Evolutionary conservation across 108 stramenopile genomes (phyloP).

Genomic region (Hondaea fermentalgiana): DNA sequence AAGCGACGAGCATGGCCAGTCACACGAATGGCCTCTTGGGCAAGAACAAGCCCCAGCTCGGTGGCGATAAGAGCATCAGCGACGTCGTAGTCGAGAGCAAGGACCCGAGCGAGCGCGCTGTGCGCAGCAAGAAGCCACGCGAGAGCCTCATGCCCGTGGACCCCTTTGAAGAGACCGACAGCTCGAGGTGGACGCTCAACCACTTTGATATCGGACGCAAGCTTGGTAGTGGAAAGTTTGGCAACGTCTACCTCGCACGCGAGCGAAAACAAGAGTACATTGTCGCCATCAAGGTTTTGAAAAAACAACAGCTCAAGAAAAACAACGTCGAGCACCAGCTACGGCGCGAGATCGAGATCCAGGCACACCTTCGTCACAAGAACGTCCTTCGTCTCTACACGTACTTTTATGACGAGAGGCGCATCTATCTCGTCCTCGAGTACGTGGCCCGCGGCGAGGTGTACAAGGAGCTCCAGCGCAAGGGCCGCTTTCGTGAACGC

Average conservation of each 20-base stretch:
- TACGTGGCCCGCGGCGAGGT: constrained; percentile 90
- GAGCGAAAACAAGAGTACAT: constrained; percentile 84
- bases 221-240: constrained; percentile 93
- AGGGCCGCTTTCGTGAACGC: constrained; percentile 67
- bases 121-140: background rate
- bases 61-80: background rate
- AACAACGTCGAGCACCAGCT: constrained; percentile 94
- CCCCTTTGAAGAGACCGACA: background rate
- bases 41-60: no score
- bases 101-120: background rate
- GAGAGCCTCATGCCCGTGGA: constrained; percentile 1
- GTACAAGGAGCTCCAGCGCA: constrained; percentile 71
- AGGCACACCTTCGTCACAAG: constrained; percentile 82
- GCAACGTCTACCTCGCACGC: constrained; percentile 87
- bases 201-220: constrained; percentile 98
- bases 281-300: constrained; percentile 94
- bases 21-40: no score
- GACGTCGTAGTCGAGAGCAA: background rate
- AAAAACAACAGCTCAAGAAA: constrained; percentile 88
- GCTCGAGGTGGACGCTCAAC: constrained; percentile 51
- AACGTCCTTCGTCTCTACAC: constrained; percentile 95
- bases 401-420: constrained; percentile 90
- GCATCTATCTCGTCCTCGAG: constrained; percentile 95
- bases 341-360: constrained; percentile 97
- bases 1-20: background rate